These are phyloP conservation scores for Omphalotus guepiniiformis DNA, from an alignment of 768 basidiomycete species.

Conservation along the genomic window DNA sequence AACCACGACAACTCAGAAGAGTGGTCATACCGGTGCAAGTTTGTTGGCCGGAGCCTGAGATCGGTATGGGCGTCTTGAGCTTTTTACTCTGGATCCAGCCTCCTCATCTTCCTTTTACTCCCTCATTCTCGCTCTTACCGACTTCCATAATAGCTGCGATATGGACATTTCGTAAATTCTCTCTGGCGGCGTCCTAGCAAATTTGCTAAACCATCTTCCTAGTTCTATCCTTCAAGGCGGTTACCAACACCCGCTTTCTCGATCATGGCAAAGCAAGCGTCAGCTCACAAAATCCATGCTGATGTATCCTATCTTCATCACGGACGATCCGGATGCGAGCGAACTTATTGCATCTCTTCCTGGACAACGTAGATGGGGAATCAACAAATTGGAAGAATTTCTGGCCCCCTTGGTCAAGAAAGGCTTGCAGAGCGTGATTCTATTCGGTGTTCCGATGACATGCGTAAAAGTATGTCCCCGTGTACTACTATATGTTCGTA, in stretches of 20 bases:
- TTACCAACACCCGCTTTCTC: conserved; percentile 86
- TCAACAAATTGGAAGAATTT: conserved; percentile 89
- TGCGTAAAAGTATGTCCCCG: conserved; percentile 61
- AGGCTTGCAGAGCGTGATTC: conserved; percentile 86
- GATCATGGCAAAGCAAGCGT: conserved; percentile 81
- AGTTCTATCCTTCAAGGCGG: conserved; percentile 89
- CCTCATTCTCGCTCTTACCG: background rate
- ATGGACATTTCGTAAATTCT: conserved; percentile 13
- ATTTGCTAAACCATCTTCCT: background rate
- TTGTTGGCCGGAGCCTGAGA: too few species aligned
- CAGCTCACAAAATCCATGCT: conserved; percentile 88
- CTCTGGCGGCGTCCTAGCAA: conserved; percentile 1
- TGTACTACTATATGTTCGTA: background rate
- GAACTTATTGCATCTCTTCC: conserved; percentile 76
- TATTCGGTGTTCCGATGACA: conserved; percentile 89
- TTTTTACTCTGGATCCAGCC: too few species aligned
- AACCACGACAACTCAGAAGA: too few species aligned
- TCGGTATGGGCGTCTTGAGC: too few species aligned
- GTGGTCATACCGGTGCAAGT: too few species aligned
- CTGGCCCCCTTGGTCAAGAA: conserved; percentile 84
- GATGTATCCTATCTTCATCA: conserved; percentile 99
- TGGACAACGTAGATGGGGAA: conserved; percentile 89
- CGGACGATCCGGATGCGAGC: conserved; percentile 86
- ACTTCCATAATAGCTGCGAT: background rate
- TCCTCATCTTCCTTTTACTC: background rate